Evolutionary conservation across 2,329 filamentous ascomycete species (phyloP), one percentile per base, ranked within the genome.

Genomic region (Didymella pinodella): DNA sequence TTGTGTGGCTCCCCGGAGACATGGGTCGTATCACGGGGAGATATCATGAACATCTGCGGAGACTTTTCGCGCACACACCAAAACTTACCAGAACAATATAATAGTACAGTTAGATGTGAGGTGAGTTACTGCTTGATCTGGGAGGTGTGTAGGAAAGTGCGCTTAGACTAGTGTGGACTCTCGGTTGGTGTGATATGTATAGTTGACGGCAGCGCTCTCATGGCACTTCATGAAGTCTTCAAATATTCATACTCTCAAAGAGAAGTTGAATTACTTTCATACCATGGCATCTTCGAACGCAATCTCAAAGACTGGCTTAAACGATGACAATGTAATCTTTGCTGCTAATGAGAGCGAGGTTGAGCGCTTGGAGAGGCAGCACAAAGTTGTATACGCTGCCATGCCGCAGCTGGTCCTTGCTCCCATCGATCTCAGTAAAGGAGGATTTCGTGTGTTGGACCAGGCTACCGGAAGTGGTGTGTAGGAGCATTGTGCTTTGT

Each of bases 251-350:
- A 4, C 4, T 16, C 12, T 34, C 32, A 5, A 5, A 2, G 32
- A 36, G 16, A 11, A 36, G 32, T 18, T 16, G n/a, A 2, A n/a
- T 7, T 7, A 20, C 8, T 20, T 20, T 18, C 11, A 5, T 14
- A 22, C 48, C 22, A 51, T 43, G 48, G 26, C 48, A 12, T 51
- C 36, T 6, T 32, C 28, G 25, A 51, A 38, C 7, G 38, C 54
- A n/a, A 43, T 43, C 10, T 59, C 51, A 10, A 55, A 43, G n/a
- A 49, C 38, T 20, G 57, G 57, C 40, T 22, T 38, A 16, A 62
- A 62, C 36, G 51, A 59, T 31, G 59, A 62, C 22, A 62, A 62
- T 46, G 55, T 59, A 29, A 56, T 62, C 20, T 59, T 62, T 22
- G 48, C 50, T 7, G 40, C 56, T 25, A 45, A 46, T 29, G 45